Conservation (phyloP, 352 stramenopile species). For the Phytophthora tentaculata region DNA sequence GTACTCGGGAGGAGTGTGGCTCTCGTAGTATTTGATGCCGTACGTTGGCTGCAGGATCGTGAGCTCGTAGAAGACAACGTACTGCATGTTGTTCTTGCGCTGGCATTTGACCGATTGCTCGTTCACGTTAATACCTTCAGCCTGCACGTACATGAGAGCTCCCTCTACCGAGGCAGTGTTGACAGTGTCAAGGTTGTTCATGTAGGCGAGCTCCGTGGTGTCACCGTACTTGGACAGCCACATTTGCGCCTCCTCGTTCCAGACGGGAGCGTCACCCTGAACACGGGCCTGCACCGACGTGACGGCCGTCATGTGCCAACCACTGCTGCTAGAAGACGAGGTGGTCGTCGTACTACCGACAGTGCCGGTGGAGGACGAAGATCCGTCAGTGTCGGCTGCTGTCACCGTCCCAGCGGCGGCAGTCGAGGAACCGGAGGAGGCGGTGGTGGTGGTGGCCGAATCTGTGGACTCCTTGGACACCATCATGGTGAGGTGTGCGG, state of each 20-base stretch:
- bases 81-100: constrained; percentile 70
- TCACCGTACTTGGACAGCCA: constrained; percentile 52
- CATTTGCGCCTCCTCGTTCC: constrained; percentile 36
- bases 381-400: constrained; percentile 7
- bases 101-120: constrained; percentile 48
- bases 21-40: constrained; percentile 55
- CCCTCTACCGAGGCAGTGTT: constrained; percentile 65
- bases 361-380: constrained; percentile 10
- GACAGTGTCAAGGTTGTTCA: constrained; percentile 58
- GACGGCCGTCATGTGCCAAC: constrained; percentile 41
- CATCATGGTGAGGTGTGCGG: constrained; percentile 19
- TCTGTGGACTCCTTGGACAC: constrained; percentile 22
- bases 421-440: constrained; percentile 12
- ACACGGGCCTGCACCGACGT: constrained; percentile 57
- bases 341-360: constrained; percentile 6
- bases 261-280: constrained; percentile 53
- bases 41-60: constrained; percentile 50
- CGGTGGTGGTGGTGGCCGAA: not conserved
- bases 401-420: constrained; percentile 6
- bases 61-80: constrained; percentile 70
- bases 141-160: constrained; percentile 72
- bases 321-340: constrained; percentile 8
- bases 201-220: constrained; percentile 47
- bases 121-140: constrained; percentile 64
- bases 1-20: constrained; percentile 47